A percentile compares a stretch with the other conserved stretches of the same genome.
phyloP scores from a whole-genome alignment of 495 filamentous ascomycete species.

The Xeromyces bisporus region DNA sequence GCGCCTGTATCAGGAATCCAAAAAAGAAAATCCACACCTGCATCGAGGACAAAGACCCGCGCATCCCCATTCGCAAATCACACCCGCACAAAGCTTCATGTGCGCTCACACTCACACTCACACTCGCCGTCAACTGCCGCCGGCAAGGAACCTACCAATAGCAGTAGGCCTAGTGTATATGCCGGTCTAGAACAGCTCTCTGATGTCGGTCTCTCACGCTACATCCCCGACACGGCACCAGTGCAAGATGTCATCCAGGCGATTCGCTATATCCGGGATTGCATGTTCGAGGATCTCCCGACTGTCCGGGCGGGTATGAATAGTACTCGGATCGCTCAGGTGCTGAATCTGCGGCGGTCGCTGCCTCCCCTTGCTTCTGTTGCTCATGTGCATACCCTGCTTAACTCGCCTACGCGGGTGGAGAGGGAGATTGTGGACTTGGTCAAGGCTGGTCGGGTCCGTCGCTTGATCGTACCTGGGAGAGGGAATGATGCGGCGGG shows the following conservation, averaged over 20 bases:
- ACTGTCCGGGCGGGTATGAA: constrained; percentile 56
- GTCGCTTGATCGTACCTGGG: constrained; percentile 49
- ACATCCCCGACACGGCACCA: constrained; percentile 29
- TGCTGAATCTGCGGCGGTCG: constrained; percentile 46
- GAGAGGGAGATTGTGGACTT: constrained; percentile 60
- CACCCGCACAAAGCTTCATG: constrained; percentile 39
- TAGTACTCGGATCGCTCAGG: constrained; percentile 50
- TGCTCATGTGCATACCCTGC: constrained; percentile 52
- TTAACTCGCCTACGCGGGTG: constrained; percentile 46
- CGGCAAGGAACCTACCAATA: no score
- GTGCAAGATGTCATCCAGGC: constrained; percentile 48
- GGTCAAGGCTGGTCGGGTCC: constrained; percentile 37
- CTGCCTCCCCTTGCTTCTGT: constrained; percentile 56
- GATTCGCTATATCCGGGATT: constrained; percentile 39
- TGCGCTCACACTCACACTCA: no score
- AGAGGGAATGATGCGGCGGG: constrained; percentile 40
- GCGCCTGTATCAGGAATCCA: constrained; percentile 28
- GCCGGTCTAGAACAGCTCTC: constrained; percentile 28
- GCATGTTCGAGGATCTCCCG: constrained; percentile 57
- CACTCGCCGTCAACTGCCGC: no score
- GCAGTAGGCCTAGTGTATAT: constrained; percentile 22
- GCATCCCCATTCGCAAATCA: constrained; percentile 35
- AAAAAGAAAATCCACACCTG: constrained; percentile 19
- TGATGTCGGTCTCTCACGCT: constrained; percentile 21
- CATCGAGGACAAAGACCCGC: constrained; percentile 9